Percentiles rank a stretch among this genome's conserved stretches.
These are phyloP conservation scores for Yarrowia sp. DNA, from an alignment of 805 yeast genomes.

Conservation along the genomic window DNA sequence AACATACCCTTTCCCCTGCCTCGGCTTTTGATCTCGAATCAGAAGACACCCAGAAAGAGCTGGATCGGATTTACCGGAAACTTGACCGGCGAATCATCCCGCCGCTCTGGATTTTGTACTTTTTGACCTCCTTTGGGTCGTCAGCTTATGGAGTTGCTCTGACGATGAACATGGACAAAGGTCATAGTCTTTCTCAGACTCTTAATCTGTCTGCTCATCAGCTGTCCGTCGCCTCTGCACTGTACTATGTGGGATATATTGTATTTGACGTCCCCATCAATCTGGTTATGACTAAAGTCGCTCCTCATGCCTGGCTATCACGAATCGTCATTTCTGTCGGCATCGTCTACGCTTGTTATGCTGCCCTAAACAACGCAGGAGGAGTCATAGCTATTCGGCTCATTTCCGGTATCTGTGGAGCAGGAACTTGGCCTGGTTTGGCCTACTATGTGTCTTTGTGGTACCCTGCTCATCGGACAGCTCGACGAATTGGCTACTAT, in stretches of 20 bases:
- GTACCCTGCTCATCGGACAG: conserved; percentile 81
- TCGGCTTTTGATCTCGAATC: conserved; percentile 19
- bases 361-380: conserved; percentile 60
- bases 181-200: conserved; percentile 65
- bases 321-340: conserved; percentile 82
- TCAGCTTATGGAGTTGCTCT: conserved; percentile 79
- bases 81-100: conserved; percentile 78
- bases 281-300: conserved; percentile 77
- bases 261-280: conserved; percentile 90
- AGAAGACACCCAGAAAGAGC: conserved; percentile 39
- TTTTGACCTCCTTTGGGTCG: conserved; percentile 78
- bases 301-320: conserved; percentile 85
- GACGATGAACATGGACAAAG: conserved; percentile 71
- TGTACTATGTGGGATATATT: conserved; percentile 82
- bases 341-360: conserved; percentile 74
- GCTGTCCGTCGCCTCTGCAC: conserved; percentile 76
- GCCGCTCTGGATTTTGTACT: conserved; percentile 80
- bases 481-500: conserved; percentile 83
- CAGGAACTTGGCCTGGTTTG: conserved; percentile 93
- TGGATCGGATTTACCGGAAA: conserved; percentile 56
- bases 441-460: conserved; percentile 81
- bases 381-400: conserved; percentile 77
- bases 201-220: conserved; percentile 63
- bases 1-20: not conserved
- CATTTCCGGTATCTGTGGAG: conserved; percentile 76